Conservation (phyloP, 1,139 yeast genomes). For the Pneumocystis jirovecii region DNA sequence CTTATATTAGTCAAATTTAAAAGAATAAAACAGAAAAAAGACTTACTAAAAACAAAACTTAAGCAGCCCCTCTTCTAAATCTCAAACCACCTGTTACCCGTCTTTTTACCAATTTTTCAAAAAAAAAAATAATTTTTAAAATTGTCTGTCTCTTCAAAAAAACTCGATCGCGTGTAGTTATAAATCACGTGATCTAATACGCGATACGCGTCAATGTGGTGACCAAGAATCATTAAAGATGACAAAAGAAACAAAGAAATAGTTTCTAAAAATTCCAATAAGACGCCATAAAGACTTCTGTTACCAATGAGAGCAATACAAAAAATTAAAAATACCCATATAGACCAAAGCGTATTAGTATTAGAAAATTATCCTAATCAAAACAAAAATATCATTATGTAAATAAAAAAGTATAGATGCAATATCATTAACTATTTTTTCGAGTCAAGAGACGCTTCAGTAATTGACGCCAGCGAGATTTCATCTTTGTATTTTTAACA, state of each 20-base stretch:
- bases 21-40: neutral
- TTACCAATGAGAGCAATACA: too few relatives aligned
- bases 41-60: neutral
- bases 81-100: neutral
- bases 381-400: neutral
- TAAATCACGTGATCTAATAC: neutral
- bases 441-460: neutral
- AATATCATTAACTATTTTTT: neutral
- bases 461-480: neutral
- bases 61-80: neutral
- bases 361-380: neutral
- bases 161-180: neutral
- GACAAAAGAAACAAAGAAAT: too few relatives aligned
- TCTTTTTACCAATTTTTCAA: neutral
- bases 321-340: too few relatives aligned
- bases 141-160: neutral
- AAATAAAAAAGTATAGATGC: neutral
- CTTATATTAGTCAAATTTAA: neutral
- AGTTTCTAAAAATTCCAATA: too few relatives aligned
- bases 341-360: too few relatives aligned
- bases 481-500: neutral
- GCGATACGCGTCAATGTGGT: neutral
- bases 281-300: too few relatives aligned
- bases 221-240: neutral
- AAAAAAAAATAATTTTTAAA: neutral